phyloP scores from a whole-genome alignment of 331 rosid species.

The Saraca asoca region DNA sequence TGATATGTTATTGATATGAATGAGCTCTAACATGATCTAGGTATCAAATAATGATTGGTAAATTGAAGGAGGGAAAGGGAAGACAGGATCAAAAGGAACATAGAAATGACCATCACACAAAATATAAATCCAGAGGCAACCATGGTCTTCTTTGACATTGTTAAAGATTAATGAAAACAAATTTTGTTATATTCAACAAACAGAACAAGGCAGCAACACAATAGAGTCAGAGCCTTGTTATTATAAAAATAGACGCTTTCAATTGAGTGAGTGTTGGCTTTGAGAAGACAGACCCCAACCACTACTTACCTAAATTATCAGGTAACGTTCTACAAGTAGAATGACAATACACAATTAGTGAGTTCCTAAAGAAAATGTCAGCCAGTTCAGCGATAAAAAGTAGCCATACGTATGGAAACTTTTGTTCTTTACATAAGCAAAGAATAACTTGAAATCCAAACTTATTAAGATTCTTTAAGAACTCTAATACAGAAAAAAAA shows the following conservation, averaged over 20 bases:
- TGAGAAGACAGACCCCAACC: constrained; percentile 9
- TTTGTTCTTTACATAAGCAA: neutral
- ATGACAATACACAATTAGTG: constrained; percentile 20
- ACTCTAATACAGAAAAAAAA: constrained; percentile 8
- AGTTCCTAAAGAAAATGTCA: constrained; percentile 29
- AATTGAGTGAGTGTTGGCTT: neutral
- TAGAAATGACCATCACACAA: constrained; percentile 60
- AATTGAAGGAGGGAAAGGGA: constrained; percentile 70
- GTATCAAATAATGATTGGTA: constrained; percentile 59
- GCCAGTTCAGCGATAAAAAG: constrained; percentile 7
- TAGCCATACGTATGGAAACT: neutral
- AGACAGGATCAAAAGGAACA: constrained; percentile 75
- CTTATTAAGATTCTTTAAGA: constrained; percentile 16
- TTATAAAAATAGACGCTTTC: constrained; percentile 26
- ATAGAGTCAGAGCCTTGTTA: constrained; percentile 17
- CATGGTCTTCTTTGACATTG: constrained; percentile 78
- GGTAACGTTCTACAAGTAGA: constrained; percentile 16
- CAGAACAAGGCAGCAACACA: constrained; percentile 24
- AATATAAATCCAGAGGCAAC: constrained; percentile 61
- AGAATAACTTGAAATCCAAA: constrained; percentile 36
- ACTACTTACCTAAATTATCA: constrained; percentile 18
- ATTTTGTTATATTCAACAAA: constrained; percentile 23
- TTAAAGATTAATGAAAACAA: constrained; percentile 29
- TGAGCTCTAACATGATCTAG: constrained; percentile 70
- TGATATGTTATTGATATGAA: constrained; percentile 64